Evolutionary conservation across 768 basidiomycete genomes (phyloP), one percentile per base, ranked within the genome.

Genomic region (Suillus brevipes): DNA sequence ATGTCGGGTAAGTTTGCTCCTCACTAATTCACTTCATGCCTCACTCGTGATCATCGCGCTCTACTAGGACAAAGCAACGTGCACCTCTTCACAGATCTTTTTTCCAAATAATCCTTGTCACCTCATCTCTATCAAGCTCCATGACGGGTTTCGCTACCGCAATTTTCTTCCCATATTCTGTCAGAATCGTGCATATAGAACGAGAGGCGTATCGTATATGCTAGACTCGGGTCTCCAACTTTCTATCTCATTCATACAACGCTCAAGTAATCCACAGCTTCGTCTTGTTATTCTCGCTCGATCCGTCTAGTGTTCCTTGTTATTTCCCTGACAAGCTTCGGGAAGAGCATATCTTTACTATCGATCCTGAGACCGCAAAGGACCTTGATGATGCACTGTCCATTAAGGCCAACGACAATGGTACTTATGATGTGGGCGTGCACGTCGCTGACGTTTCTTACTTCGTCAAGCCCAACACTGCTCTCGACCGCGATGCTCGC

Each of bases 61-160:
- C n/a, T n/a, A n/a, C n/a, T n/a, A n/a, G n/a, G n/a, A n/a, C n/a
- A n/a, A 47, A 0, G 40, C 49, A 61, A 59, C 28, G 78, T 85
- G 66, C 64, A 94, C 95, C 87, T 97, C 94, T 72, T 97, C 92
- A 64, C 93, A 84, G 73, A 96, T 95, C 84, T 95, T 95, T 87
- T 95, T 95, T n/a, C 95, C 94, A 98, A 77, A 99, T 99, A 73
- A 99, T 97, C 70, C 97, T 84, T 40, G 97, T 99, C 97, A 99
- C 98, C 81, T 99, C 97, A 79, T 97, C 96, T 56, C 95, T 95
- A 76, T 98, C 95, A 61, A 98, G 86, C 80, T 97, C 95, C 57
- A 97, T 94, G 56, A 97, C 86, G 8, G 95, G 95, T 73, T 95
- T 95, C 73, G 85, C 81, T 60, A 95, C 95, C 36, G 83, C 84